Evolutionary conservation across 2,329 filamentous ascomycete species (phyloP), one percentile per base, ranked within the genome.

Genomic region (Aspergillus sp.): DNA sequence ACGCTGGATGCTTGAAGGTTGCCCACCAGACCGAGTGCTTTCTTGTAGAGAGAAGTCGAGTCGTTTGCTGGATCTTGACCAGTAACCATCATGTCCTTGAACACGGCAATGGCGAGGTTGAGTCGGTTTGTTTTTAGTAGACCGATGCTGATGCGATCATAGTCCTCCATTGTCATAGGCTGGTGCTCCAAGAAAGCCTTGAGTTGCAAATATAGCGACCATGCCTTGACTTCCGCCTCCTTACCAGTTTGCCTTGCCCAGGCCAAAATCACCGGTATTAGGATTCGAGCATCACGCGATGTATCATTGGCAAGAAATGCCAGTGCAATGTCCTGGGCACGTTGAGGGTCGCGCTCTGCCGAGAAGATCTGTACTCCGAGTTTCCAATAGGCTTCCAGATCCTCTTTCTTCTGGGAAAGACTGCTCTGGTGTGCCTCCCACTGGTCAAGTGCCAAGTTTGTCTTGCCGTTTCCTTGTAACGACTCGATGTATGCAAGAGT

Each of bases 71-170:
- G 74, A 50, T 77, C 76, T 58, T 76, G 72, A 7, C 84, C 83
- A 4, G 85, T 84, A 58, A 86, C 85, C 87, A 96, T 92, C 92
- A 96, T 96, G 72, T 96, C 91, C 66, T 89, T 90, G 73, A 96
- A 96, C 0, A 91, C 86, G 55, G 86, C 85, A 56, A 94, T 82
- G 0, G 90, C 91, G 60, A 87, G 82, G 60, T 89, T 84, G 6
- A 85, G 81, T 59, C 87, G 82, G 55, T 86, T 84, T 6, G 85
- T 82, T 22, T 87, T 81, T 26, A 96, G 77, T 68, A 96, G 91
- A 49, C 84, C 85, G 20, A 88, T 83, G 51, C 89, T 87, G 39
- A 93, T 83, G 61, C 84, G 80, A 71, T 96, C 92, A 67, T 93
- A 96, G 69, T 96, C 90, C 18, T 86, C 78, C 69, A 93, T 87